Evolutionary conservation across 2,329 filamentous ascomycete genomes (phyloP), one percentile per base, ranked within the genome.

Genomic region (Cladosporium sp.): DNA sequence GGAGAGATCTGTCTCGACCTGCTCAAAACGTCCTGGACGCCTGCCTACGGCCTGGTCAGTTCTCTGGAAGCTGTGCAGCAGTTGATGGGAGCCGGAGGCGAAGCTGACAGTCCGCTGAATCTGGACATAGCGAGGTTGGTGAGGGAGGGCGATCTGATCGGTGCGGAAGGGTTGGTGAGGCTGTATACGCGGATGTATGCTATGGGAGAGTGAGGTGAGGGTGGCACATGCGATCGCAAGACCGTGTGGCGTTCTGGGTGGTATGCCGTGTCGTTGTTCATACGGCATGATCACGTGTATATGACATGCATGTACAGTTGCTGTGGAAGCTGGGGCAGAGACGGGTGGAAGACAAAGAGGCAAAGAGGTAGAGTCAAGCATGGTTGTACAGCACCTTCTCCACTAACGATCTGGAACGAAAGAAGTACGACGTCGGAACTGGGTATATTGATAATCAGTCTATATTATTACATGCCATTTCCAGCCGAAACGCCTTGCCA

Each of bases 1-100:
- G 94, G 94, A 65, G 92, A 97, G 75, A 94, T 99, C 70, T 99
- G 94, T 73, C 84, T 97, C 25, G 94, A 97, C 70, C 81, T 97
- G 61, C 80, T 99, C 51, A 85, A 83, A 60, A 78, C 77, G 0
- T 82, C 82, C 17, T 97, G 93, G 93, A 88, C 89, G 59, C 90
- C 92, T 1, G 86, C 90, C 17, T 94, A 96, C 73, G 92, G 87
- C 39, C 81, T 97, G 19, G 82, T 87, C 35, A 83, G 87, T 67
- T 88, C 87, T 60, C 77, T 93, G 67, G 86, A 88, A 65, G 85
- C 85, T 47, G 82, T 93, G 62, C 83, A 88, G 64, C 82, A 89
- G 76, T 78, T 94, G 65, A 77, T 90, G 58, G 84, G 80, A 61
- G 87, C 88, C 1, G 68, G 67, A 2, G 69, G 63, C 7, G 89